phyloP scores from a whole-genome alignment of 31 red algal species.

The Porphyra umbilicalis region DNA sequence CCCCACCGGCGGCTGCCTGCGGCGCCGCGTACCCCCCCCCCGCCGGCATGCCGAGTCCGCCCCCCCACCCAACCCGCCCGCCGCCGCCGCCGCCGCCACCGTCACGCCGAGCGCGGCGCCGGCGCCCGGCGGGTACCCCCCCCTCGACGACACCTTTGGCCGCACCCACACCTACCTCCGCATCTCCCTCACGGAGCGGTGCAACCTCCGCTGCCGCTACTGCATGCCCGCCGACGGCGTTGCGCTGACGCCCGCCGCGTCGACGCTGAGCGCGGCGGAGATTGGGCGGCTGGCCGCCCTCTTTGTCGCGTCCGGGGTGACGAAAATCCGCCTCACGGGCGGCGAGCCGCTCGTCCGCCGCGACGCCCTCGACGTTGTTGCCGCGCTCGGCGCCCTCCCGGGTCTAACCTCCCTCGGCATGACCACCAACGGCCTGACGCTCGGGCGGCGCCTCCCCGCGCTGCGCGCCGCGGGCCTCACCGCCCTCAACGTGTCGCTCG shows the following conservation, averaged over 20 bases:
- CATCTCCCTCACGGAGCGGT: constrained; percentile 85
- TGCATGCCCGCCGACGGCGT: constrained; percentile 86
- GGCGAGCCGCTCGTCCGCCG: constrained; percentile 81
- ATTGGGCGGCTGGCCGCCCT: constrained; percentile 30
- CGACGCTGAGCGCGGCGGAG: constrained; percentile 51
- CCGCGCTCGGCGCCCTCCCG: neutral
- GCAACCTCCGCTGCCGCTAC: constrained; percentile 92
- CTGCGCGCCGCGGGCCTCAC: constrained; percentile 42
- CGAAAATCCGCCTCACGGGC: constrained; percentile 84
- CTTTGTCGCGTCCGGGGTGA: constrained; percentile 37
- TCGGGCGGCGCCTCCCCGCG: constrained; percentile 31
- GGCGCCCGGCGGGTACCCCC: neutral
- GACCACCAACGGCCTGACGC: constrained; percentile 74
- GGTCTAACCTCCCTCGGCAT: constrained; percentile 11
- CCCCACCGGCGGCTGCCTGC: neutral
- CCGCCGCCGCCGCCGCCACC: neutral
- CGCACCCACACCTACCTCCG: constrained; percentile 84
- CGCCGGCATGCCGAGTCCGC: no score
- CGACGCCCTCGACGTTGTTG: constrained; percentile 30
- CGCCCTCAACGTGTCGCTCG: constrained; percentile 70
- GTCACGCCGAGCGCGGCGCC: neutral
- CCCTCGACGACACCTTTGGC: constrained; percentile 70
- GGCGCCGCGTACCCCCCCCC: neutral
- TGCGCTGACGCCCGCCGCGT: constrained; percentile 21
- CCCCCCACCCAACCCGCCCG: neutral